phyloP scores from a whole-genome alignment of 1,139 yeast genomes.

The Sugiyamaella sp. region DNA sequence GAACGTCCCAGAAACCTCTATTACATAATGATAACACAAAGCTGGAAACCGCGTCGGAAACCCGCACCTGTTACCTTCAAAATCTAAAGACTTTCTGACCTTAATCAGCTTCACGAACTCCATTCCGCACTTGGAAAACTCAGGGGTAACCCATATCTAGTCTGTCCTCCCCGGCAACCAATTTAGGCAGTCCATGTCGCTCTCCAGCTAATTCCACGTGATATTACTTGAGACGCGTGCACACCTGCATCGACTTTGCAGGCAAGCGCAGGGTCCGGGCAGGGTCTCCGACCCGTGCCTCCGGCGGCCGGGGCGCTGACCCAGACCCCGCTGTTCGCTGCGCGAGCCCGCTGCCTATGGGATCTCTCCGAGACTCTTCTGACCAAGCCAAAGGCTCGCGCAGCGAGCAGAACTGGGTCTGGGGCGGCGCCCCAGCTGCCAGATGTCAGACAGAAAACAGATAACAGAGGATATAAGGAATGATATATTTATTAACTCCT shows the following conservation, averaged over 20 bases:
- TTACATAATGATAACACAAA: no score
- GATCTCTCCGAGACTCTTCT: not conserved
- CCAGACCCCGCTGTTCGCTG: not conserved
- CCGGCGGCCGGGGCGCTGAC: not conserved
- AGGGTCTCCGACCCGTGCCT: not conserved
- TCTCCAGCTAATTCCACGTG: not conserved
- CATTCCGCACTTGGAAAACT: not conserved
- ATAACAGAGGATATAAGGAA: not conserved
- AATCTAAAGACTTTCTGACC: not conserved
- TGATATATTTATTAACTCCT: conserved; percentile 17
- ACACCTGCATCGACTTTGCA: no score
- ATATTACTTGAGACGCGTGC: no score
- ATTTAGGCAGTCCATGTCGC: not conserved
- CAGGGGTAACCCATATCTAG: conserved; percentile 1
- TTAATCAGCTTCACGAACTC: not conserved
- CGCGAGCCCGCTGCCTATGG: no score
- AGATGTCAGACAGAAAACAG: not conserved
- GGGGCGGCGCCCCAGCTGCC: not conserved
- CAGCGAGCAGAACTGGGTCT: not conserved
- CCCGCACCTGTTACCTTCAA: no score
- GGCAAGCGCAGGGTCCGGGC: no score
- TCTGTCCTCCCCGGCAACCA: no score
- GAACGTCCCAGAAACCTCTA: no score
- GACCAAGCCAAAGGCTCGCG: not conserved
- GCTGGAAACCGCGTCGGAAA: no score